A percentile compares a stretch with the other conserved stretches of the same genome.
These are phyloP conservation scores for Ogataea sp. DNA, from an alignment of 805 yeast genomes.

Conservation along the genomic window DNA sequence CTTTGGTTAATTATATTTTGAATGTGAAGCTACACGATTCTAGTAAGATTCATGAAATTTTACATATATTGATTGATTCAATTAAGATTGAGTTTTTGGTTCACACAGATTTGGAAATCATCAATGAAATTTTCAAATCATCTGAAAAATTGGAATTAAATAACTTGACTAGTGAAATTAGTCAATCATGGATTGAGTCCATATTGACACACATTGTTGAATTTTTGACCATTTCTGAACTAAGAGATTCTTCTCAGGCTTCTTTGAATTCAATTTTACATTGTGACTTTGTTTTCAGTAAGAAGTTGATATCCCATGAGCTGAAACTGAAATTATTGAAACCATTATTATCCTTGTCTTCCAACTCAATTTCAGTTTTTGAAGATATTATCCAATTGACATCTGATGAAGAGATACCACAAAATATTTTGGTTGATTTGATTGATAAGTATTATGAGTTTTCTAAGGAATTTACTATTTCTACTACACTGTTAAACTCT, in stretches of 20 bases:
- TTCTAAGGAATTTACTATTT: neutral
- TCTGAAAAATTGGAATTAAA: neutral
- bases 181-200: conserved; percentile 13
- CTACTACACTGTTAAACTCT: neutral
- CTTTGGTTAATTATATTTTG: conserved; percentile 12
- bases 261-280: neutral
- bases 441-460: neutral
- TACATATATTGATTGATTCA: conserved; percentile 14
- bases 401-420: neutral
- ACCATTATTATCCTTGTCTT: too few species aligned
- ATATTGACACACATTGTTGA: conserved; percentile 11
- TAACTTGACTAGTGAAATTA: conserved; percentile 3
- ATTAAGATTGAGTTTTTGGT: conserved; percentile 23
- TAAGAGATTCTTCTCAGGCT: conserved; percentile 1
- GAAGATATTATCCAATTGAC: neutral
- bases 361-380: neutral
- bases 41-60: conserved; percentile 1
- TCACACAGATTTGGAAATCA: conserved; percentile 12
- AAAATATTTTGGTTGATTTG: neutral
- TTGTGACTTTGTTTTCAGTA: conserved; percentile 1
- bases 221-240: conserved; percentile 13
- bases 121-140: conserved; percentile 10
- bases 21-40: conserved; percentile 6
- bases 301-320: neutral
- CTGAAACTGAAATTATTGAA: neutral